Base-by-base conservation (phyloP, 2,329 filamentous ascomycete genomes). In the Furcasterigmium sp. region DNA sequence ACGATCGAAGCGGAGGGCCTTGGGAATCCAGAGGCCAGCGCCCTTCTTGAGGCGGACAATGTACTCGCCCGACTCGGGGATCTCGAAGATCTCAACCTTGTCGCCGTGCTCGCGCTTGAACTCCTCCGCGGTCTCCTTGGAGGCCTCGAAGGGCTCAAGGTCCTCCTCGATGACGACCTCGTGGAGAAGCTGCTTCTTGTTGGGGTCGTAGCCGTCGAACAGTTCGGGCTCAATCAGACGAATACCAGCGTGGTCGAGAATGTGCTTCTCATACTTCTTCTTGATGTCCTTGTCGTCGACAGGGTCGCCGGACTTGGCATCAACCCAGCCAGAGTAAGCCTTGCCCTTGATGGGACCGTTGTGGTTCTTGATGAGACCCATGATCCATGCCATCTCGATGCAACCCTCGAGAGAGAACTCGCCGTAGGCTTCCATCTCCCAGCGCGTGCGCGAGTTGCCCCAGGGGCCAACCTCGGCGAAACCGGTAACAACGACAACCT, bases 321-420 rank as follows among this genome's bases (percentile, higher is more conserved):
- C 93, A 46, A 98, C 88, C 90, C 88, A 98, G 55, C 93, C 93
- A 53, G 91, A 89, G 71, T 98, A 97, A 51, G 86, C 86, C 72
- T 95, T 86, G 63, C 93, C 93, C 74, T 98, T 98, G 63, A 98
- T 81, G 25, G 85, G 84, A 15, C 93, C 93, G 56, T 97, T 97
- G 74, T 95, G 88, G 67, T 98, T 95, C 77, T 91, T 96, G 73
- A 98, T 97, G 47, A 97, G 82, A 60, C 93, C 93, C 91, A 97
- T 98, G 66, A 98, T 89, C 93, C 93, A 98, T 25, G 93, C 91
- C 93, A 98, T 98, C 69, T 98, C 93, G 47, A 98, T 85, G 58
- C 93, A 97, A 23, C 93, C 93, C 67, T 98, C 94, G 13, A 98
- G 80, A 8, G 93, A 97, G 72, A 98, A 98, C 60, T 95, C 80